phyloP scores from a whole-genome alignment of 495 filamentous ascomycete species.

The Astrocystis sublimbata region DNA sequence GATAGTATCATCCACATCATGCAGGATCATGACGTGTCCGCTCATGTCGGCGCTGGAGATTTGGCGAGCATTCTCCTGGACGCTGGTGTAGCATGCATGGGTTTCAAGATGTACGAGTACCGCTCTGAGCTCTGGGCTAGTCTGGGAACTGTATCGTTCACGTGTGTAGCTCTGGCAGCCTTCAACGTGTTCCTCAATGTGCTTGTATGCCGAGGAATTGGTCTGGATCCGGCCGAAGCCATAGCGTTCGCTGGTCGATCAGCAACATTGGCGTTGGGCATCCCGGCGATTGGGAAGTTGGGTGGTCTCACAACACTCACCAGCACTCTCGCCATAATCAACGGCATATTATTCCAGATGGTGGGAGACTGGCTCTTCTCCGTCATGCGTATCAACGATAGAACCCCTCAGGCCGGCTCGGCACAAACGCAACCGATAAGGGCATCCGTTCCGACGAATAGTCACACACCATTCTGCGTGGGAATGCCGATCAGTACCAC shows the following conservation, averaged over 20 bases:
- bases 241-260: conserved; percentile 48
- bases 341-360: conserved; percentile 50
- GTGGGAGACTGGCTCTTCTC: conserved; percentile 40
- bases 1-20: conserved; percentile 29
- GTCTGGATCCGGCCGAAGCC: conserved; percentile 34
- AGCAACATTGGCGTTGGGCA: conserved; percentile 41
- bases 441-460: neutral
- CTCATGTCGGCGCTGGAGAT: conserved; percentile 44
- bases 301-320: conserved; percentile 44
- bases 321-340: conserved; percentile 47
- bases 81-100: conserved; percentile 47
- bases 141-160: conserved; percentile 36
- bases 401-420: neutral
- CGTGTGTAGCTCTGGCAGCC: conserved; percentile 31
- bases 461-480: neutral
- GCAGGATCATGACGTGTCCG: conserved; percentile 4
- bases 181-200: conserved; percentile 41
- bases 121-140: conserved; percentile 42
- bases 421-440: neutral
- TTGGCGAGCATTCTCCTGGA: conserved; percentile 45
- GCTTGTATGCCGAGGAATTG: conserved; percentile 34
- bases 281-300: conserved; percentile 37
- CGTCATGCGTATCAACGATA: conserved; percentile 20
- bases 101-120: conserved; percentile 52
- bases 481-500: neutral